Base-by-base conservation (phyloP, 2,329 filamentous ascomycete species). In the Fusarium torreyae region DNA sequence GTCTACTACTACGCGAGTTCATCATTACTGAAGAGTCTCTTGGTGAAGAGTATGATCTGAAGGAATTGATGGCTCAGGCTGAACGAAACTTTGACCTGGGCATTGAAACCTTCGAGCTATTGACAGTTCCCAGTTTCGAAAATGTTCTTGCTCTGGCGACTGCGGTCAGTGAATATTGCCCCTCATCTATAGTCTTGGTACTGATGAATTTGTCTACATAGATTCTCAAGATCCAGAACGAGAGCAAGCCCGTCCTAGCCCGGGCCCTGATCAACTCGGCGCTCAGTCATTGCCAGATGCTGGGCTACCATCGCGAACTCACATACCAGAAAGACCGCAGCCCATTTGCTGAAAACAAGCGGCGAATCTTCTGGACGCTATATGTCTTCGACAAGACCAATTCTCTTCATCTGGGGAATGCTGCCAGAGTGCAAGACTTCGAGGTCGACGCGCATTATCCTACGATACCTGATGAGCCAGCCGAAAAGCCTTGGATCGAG, bases 331-430 rank as follows among this genome's bases (percentile, higher is more conserved):
- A 58, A 11, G 66, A 71, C 18, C 43, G 43, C 8, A 46, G 62
- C 6, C 54, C 50, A 13, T 48, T 46, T 18, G 24, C 49, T 4
- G 61, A 68, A 1, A 43, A 55, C 3, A 72, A 68, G 2, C 66
- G 63, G 7, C 63, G 66, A 1, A 36, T 71, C 1, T 72, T 71
- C 14, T 72, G 69, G 69, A 65, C 69, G 2, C 17, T 72, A 3
- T 72, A 72, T 18, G 50, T 70, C 2, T 62, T 57, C 42, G 69
- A 71, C 43, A 72, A 72, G 18, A 70, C 61, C 1, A 56, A 50
- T 7, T 62, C 69, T 11, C 57, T 72, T 0, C 66, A 69, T 15
- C 26, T 59, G 1, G 69, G 69, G 1, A 62, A 70, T 7, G 58
- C 58, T 1, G 70, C 69, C 2, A 68, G 57, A n/a, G 17, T 68